phyloP scores from a whole-genome alignment of 306 rosid genomes.

The Quercus dentata region DNA sequence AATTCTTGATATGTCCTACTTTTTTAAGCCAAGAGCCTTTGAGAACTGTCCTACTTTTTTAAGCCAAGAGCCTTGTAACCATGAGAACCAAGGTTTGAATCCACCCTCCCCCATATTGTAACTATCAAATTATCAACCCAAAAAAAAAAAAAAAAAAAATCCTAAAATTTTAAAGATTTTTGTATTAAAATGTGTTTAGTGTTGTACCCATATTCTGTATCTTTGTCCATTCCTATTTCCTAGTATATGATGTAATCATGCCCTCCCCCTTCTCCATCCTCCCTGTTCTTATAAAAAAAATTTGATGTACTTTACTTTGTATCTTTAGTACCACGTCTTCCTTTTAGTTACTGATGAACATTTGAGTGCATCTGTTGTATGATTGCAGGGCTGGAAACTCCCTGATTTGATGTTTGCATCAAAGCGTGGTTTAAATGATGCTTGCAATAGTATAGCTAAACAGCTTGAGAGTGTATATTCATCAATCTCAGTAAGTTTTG shows the following conservation, averaged over 20 bases:
- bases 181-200: not conserved
- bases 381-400: constrained; percentile 89
- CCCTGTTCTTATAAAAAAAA: not conserved
- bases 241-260: not conserved
- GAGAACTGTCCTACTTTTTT: not conserved
- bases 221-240: not conserved
- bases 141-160: no score
- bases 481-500: constrained; percentile 55
- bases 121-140: no score
- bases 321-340: not conserved
- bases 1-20: constrained; percentile 5
- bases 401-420: constrained; percentile 97
- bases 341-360: constrained; percentile 7
- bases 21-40: no score
- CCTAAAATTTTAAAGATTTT: not conserved
- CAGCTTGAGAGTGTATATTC: constrained; percentile 75
- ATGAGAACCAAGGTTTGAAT: no score
- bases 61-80: no score
- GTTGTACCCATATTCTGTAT: not conserved
- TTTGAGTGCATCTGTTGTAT: constrained; percentile 14
- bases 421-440: constrained; percentile 80
- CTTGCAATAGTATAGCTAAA: constrained; percentile 61
- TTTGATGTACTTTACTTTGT: not conserved
- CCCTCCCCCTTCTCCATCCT: not conserved
- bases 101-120: no score